Conservation (phyloP, 2,329 filamentous ascomycete genomes). For the Clonostachys chloroleuca region DNA sequence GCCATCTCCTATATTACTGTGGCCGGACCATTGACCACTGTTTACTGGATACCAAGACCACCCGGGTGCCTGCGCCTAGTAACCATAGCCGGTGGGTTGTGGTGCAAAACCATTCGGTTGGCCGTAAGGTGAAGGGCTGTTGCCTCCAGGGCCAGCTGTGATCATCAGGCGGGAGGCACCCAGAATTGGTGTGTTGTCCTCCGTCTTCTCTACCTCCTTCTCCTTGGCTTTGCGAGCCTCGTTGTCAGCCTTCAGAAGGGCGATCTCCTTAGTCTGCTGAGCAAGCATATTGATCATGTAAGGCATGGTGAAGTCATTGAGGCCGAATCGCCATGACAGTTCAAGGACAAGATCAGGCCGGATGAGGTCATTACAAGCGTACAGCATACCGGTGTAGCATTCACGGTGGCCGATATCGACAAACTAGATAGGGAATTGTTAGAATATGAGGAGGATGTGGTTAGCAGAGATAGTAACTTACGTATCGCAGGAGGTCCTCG, state of each 20-base stretch:
- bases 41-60: not conserved
- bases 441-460: slow-evolving; percentile 14
- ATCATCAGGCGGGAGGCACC: slow-evolving; percentile 89
- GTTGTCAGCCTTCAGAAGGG: slow-evolving; percentile 87
- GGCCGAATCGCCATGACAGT: slow-evolving; percentile 92
- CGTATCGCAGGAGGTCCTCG: slow-evolving; percentile 92
- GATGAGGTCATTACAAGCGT: slow-evolving; percentile 96
- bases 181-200: slow-evolving; percentile 91
- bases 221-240: slow-evolving; percentile 85
- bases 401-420: slow-evolving; percentile 98
- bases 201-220: slow-evolving; percentile 70
- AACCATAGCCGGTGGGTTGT: slow-evolving; percentile 77
- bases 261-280: slow-evolving; percentile 84
- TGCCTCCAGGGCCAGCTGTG: slow-evolving; percentile 73
- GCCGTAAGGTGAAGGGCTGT: slow-evolving; percentile 61
- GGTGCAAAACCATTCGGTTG: slow-evolving; percentile 87
- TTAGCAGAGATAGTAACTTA: slow-evolving; percentile 51
- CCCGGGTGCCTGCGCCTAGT: slow-evolving; percentile 30
- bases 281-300: slow-evolving; percentile 99
- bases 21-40: not conserved
- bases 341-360: slow-evolving; percentile 90
- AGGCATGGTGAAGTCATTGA: slow-evolving; percentile 97
- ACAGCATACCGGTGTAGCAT: slow-evolving; percentile 99
- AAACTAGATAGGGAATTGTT: slow-evolving; percentile 56
- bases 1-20: too few relatives aligned